Evolutionary conservation across 176 grass and related monocot species (phyloP).

Genomic region (Carex kokanica): DNA sequence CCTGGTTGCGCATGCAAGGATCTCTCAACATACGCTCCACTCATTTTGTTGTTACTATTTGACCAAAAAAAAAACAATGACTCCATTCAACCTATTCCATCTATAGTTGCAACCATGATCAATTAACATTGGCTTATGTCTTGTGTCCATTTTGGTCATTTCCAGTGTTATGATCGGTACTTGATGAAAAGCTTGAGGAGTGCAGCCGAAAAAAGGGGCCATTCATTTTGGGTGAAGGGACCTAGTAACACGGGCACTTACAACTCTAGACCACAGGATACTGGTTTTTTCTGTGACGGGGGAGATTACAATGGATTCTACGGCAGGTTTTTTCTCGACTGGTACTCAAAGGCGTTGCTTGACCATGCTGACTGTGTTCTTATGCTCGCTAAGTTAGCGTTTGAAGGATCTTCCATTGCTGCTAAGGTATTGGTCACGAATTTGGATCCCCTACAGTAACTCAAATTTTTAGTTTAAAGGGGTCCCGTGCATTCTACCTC

Average conservation of each 20-base stretch:
- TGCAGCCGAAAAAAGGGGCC: constrained; percentile 68
- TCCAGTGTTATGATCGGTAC: constrained; percentile 86
- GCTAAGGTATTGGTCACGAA: constrained; percentile 51
- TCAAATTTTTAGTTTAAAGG: no score
- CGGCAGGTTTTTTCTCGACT: constrained; percentile 85
- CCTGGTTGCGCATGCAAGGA: neutral
- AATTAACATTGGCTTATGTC: neutral
- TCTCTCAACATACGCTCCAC: neutral
- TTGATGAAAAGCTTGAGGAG: constrained; percentile 70
- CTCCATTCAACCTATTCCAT: neutral
- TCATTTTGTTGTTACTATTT: neutral
- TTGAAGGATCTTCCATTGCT: constrained; percentile 62
- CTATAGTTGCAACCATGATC: neutral
- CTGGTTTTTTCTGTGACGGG: constrained; percentile 87
- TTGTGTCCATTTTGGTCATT: constrained; percentile 20
- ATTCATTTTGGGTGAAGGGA: constrained; percentile 66
- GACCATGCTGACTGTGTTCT: constrained; percentile 76
- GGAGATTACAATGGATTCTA: constrained; percentile 90
- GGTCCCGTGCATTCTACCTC: no score
- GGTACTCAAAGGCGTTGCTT: constrained; percentile 65
- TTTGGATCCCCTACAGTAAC: no score
- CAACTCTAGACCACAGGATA: constrained; percentile 75
- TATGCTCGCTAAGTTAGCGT: constrained; percentile 72
- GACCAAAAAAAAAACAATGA: neutral
- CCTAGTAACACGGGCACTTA: constrained; percentile 74